phyloP scores from a whole-genome alignment of 2,329 filamentous ascomycete species.

The Colletotrichum sp. region DNA sequence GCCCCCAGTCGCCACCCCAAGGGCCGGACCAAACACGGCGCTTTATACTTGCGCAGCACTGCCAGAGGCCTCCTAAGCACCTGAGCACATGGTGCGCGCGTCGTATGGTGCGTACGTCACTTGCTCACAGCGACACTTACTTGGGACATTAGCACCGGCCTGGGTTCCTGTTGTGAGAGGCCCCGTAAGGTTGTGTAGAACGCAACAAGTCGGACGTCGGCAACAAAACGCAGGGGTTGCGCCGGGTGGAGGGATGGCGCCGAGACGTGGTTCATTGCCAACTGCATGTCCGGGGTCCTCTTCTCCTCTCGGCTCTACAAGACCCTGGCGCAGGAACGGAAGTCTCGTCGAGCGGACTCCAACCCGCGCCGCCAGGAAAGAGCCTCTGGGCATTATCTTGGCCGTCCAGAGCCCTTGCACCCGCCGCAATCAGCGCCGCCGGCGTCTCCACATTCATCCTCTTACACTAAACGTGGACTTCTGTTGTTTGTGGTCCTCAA shows the following conservation, averaged over 20 bases:
- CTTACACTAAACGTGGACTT: neutral
- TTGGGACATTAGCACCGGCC: neutral
- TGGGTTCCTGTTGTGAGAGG: neutral
- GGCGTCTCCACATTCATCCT: neutral
- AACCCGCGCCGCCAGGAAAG: neutral
- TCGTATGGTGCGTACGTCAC: slow-evolving; percentile 15
- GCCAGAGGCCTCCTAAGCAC: slow-evolving; percentile 14
- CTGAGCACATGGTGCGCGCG: neutral
- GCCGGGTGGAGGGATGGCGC: neutral
- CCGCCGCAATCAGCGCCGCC: neutral
- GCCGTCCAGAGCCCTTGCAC: neutral
- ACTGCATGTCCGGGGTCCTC: neutral
- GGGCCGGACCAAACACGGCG: slow-evolving; percentile 13
- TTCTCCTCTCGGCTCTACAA: neutral
- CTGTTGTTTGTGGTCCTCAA: neutral
- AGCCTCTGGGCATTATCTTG: slow-evolving; percentile 11
- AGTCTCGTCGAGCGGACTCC: neutral
- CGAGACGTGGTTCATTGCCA: neutral
- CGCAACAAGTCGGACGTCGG: neutral
- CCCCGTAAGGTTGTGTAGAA: neutral
- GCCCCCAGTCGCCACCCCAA: neutral
- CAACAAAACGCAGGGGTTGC: neutral
- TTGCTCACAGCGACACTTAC: neutral
- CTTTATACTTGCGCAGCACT: slow-evolving; percentile 14
- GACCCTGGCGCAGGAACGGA: neutral